A percentile compares a stretch with the other conserved stretches of the same genome.
These are phyloP conservation scores for Chenopodium quinoa DNA, from an alignment of 148 eudicot genomes.

Conservation along the genomic window DNA sequence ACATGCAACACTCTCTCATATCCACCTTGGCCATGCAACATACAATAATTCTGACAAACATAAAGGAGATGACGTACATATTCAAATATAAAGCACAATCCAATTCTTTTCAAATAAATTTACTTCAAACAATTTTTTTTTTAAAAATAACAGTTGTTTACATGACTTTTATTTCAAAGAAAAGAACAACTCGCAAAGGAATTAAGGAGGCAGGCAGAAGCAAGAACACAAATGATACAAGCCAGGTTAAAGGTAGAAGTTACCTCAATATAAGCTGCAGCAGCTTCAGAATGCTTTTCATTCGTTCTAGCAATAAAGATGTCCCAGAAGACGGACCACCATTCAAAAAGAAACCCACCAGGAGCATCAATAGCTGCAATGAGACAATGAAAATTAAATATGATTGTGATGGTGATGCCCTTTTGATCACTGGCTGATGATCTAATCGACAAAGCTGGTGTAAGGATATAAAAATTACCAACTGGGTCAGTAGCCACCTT, in stretches of 20 bases:
- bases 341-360: slow-evolving; percentile 98
- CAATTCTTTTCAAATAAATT: background rate
- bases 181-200: background rate
- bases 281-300: slow-evolving; percentile 95
- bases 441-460: background rate
- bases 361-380: slow-evolving; percentile 97
- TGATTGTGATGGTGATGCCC: background rate
- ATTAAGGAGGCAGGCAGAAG: background rate
- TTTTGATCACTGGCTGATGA: slow-evolving; percentile 5
- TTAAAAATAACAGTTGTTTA: no score
- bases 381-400: slow-evolving; percentile 11
- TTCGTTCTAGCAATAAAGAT: slow-evolving; percentile 96
- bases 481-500: slow-evolving; percentile 98
- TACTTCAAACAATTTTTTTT: no score
- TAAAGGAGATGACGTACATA: no score
- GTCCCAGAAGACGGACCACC: slow-evolving; percentile 99
- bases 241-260: slow-evolving; percentile 14
- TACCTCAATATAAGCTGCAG: slow-evolving; percentile 96
- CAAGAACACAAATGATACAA: background rate
- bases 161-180: no score
- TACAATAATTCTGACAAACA: no score
- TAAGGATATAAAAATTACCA: slow-evolving; percentile 48
- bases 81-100: background rate
- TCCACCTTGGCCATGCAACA: no score
- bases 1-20: no score